phyloP scores from a whole-genome alignment of 495 filamentous ascomycete species.

The Hyaloscypha finlandica region DNA sequence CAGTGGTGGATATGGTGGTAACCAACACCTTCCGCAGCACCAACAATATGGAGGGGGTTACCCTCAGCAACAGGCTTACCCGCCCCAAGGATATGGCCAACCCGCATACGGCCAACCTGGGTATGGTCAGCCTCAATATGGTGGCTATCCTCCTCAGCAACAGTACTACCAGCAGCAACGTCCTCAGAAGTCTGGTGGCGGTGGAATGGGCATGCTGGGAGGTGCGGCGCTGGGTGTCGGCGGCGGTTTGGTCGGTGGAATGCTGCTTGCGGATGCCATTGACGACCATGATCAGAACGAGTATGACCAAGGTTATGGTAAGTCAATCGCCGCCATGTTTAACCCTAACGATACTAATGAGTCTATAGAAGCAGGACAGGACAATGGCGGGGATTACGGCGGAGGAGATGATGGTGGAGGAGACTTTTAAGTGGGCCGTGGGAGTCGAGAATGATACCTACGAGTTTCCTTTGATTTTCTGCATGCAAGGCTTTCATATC shows the following conservation, averaged over 20 bases:
- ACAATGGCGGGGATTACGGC: conserved; percentile 51
- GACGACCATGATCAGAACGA: conserved; percentile 57
- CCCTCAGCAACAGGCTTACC: conserved; percentile 16
- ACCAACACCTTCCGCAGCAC: conserved; percentile 34
- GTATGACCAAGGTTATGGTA: conserved; percentile 47
- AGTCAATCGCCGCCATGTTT: neutral
- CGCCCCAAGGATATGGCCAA: conserved; percentile 19
- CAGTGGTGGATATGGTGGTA: conserved; percentile 4
- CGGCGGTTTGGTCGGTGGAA: conserved; percentile 73
- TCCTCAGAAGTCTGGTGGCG: conserved; percentile 46
- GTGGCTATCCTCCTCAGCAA: conserved; percentile 29
- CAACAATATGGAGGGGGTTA: conserved; percentile 15
- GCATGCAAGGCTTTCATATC: conserved; percentile 9
- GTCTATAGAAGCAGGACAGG: conserved; percentile 32
- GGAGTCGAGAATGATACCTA: conserved; percentile 15
- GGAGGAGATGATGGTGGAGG: conserved; percentile 44
- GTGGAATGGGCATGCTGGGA: conserved; percentile 66
- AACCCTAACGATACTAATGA: conserved; percentile 20
- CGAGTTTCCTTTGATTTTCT: conserved; percentile 20
- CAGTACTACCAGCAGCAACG: conserved; percentile 13
- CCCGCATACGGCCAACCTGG: conserved; percentile 20
- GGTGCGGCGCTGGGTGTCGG: conserved; percentile 77
- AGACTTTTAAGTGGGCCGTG: conserved; percentile 50
- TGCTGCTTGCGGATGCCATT: conserved; percentile 65
- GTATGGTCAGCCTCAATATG: conserved; percentile 29